Evolutionary conservation across 805 yeast species (phyloP).

Genomic region (Sugiyamaella boreocaroliniensis): DNA sequence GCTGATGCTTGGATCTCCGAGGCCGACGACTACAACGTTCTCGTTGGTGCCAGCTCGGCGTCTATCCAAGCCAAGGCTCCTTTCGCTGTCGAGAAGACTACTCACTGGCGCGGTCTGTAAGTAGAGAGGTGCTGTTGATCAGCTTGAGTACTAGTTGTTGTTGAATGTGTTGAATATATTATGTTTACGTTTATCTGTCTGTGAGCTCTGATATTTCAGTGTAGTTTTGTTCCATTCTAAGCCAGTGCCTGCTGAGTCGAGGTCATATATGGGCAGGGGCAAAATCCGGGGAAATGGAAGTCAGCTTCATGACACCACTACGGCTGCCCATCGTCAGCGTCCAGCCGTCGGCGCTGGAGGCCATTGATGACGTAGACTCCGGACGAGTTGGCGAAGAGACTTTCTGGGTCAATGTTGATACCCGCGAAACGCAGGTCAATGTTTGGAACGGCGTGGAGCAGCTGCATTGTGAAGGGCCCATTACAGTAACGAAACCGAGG

Average conservation of each 20-base stretch:
- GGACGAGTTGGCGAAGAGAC: constrained; percentile 26
- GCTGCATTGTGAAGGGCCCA: constrained; percentile 10
- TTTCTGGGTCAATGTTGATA: constrained; percentile 40
- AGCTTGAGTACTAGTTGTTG: no score
- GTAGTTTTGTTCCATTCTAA: no score
- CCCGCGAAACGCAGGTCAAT: constrained; percentile 23
- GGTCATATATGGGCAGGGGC: neutral
- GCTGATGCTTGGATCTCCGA: constrained; percentile 46
- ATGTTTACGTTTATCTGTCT: neutral
- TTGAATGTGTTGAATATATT: neutral
- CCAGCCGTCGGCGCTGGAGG: constrained; percentile 43
- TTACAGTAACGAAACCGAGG: constrained; percentile 5
- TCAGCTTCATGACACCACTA: neutral
- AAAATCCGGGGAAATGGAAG: neutral
- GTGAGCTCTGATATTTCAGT: neutral
- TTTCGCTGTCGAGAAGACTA: constrained; percentile 18
- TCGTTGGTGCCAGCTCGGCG: constrained; percentile 13
- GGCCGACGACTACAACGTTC: constrained; percentile 43
- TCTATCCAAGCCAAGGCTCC: constrained; percentile 12
- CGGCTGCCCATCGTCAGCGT: constrained; percentile 28
- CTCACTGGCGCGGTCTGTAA: constrained; percentile 25
- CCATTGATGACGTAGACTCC: constrained; percentile 33
- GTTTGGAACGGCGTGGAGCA: constrained; percentile 21
- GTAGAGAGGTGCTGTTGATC: no score
- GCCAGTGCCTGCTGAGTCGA: no score